A percentile compares a stretch with the other conserved stretches of the same genome.
These are phyloP conservation scores for Eragrostis tef DNA, from an alignment of 202 grass and related monocot genomes.

Conservation along the genomic window DNA sequence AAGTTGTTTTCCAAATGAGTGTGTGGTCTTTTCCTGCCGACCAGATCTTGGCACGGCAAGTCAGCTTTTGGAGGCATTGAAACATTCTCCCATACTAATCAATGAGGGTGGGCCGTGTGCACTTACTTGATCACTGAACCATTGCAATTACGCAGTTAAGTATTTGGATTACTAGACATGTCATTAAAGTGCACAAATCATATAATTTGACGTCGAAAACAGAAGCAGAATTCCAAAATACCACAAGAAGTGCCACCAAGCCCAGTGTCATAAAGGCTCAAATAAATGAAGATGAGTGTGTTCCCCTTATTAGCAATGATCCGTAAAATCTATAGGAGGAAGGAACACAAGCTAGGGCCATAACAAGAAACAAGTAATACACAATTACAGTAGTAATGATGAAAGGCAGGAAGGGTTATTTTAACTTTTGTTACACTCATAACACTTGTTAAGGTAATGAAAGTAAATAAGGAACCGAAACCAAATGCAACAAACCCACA, in stretches of 20 bases:
- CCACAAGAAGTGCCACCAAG: background rate
- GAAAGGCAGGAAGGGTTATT: constrained; percentile 21
- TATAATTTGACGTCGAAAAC: background rate
- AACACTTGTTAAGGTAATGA: constrained; percentile 1
- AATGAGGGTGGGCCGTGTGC: background rate
- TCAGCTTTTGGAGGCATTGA: background rate
- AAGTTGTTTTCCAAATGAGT: background rate
- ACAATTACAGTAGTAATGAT: constrained; percentile 4
- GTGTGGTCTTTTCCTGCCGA: background rate
- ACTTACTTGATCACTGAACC: background rate
- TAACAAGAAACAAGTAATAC: constrained; percentile 21
- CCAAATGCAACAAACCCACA: constrained; percentile 8
- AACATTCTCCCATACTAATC: background rate
- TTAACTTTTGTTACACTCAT: constrained; percentile 6
- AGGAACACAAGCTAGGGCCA: background rate
- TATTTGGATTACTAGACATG: background rate
- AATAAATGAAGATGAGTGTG: constrained; percentile 29
- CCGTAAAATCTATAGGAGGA: constrained; percentile 24
- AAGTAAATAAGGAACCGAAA: background rate
- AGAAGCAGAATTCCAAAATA: background rate
- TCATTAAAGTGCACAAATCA: background rate
- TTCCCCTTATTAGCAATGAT: background rate
- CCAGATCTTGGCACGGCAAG: background rate
- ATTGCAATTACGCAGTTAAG: background rate
- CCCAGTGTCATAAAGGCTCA: constrained; percentile 24